A percentile compares a stretch with the other conserved stretches of the same genome.
phyloP scores from a whole-genome alignment of 1,284 basidiomycete species.

The Sanguinoderma infundibulare region DNA sequence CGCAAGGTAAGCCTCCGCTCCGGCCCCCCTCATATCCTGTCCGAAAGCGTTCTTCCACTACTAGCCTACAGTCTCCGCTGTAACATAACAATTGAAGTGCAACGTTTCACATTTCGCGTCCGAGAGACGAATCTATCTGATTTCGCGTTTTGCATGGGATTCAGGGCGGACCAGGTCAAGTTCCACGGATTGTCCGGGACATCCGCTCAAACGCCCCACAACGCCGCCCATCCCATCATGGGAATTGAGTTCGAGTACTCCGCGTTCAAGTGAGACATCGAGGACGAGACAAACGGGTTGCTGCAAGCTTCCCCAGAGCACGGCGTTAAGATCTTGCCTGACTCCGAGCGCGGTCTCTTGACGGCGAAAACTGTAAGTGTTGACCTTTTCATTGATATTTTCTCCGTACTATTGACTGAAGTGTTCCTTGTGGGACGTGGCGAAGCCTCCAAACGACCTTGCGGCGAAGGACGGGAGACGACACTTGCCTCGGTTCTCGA shows the following conservation, averaged over 20 bases:
- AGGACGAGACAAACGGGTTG: constrained; percentile 29
- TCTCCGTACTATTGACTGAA: neutral
- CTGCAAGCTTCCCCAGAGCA: constrained; percentile 35
- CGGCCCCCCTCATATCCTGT: too few species aligned
- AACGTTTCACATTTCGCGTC: too few species aligned
- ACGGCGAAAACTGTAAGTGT: constrained; percentile 53
- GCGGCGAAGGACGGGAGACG: constrained; percentile 51
- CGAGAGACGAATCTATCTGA: too few species aligned
- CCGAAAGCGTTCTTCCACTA: too few species aligned
- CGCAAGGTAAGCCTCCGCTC: constrained; percentile 30
- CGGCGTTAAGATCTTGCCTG: constrained; percentile 43
- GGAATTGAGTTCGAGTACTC: constrained; percentile 50
- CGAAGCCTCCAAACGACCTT: constrained; percentile 56
- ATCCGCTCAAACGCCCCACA: constrained; percentile 44
- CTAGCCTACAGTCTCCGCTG: constrained; percentile 33
- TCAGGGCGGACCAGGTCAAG: constrained; percentile 43
- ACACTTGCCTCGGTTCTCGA: constrained; percentile 36
- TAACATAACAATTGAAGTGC: constrained; percentile 41
- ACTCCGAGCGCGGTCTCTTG: constrained; percentile 53
- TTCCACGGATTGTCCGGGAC: constrained; percentile 50
- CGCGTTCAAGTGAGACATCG: constrained; percentile 45
- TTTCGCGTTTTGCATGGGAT: neutral
- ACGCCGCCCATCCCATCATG: constrained; percentile 42
- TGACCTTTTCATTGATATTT: neutral
- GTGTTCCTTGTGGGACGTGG: neutral